These are phyloP conservation scores for Blastocystis sp. DNA, from an alignment of 352 stramenopile genomes.

Conservation along the genomic window DNA sequence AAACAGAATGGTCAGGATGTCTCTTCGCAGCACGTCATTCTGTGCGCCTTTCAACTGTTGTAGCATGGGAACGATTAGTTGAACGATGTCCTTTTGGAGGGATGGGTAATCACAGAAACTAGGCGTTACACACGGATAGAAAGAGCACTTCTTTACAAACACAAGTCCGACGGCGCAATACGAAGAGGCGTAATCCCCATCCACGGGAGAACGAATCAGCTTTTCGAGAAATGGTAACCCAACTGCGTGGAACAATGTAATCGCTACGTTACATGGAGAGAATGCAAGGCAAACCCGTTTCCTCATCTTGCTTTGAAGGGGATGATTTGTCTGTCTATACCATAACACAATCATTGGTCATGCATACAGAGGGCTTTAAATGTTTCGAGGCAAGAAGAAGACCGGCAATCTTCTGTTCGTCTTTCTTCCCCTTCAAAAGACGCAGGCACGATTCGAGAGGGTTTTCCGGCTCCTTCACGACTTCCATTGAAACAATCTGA, in stretches of 20 bases:
- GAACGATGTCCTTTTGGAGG: conserved; percentile 29
- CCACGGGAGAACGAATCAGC: background rate
- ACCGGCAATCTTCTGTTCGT: conserved; percentile 53
- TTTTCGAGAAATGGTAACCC: conserved; percentile 51
- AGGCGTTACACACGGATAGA: background rate
- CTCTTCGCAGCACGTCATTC: background rate
- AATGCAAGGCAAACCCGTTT: background rate
- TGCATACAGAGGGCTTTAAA: conserved; percentile 9
- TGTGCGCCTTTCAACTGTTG: conserved; percentile 2
- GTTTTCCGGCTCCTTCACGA: conserved; percentile 3
- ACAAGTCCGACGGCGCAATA: conserved; percentile 19
- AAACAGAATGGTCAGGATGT: conserved; percentile 22
- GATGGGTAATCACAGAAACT: conserved; percentile 46
- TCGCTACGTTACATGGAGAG: background rate
- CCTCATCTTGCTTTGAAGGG: background rate
- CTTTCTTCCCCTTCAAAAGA: background rate
- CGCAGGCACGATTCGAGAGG: conserved; percentile 1
- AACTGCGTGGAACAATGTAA: conserved; percentile 23
- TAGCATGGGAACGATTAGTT: conserved; percentile 52
- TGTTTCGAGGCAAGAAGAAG: conserved; percentile 35
- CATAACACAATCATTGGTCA: background rate
- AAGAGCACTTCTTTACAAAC: conserved; percentile 30
- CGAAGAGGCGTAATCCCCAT: conserved; percentile 4
- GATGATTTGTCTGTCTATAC: conserved; percentile 1
- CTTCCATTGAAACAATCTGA: conserved; percentile 41